Conservation (phyloP, 2,329 filamentous ascomycete genomes). For the Proliferodiscus dingleyae region DNA sequence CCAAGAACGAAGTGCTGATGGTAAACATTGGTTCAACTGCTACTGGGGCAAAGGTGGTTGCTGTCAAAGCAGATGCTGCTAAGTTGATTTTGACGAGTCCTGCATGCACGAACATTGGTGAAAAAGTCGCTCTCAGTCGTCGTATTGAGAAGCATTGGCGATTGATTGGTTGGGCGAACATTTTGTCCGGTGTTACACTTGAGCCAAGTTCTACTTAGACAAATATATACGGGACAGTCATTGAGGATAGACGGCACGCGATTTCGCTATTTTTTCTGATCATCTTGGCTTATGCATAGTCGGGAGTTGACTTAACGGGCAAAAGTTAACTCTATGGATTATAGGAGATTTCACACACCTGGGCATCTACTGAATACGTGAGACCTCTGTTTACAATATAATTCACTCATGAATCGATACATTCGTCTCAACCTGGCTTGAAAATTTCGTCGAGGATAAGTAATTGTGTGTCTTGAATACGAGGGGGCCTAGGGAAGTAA, state of each 20-base stretch:
- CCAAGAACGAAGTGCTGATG: slow-evolving; percentile 99
- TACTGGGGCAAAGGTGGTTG: slow-evolving; percentile 93
- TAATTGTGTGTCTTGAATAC: too few relatives aligned
- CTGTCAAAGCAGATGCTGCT: slow-evolving; percentile 95
- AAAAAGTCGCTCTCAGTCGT: slow-evolving; percentile 94
- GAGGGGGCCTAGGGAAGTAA: too few relatives aligned
- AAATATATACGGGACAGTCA: not conserved
- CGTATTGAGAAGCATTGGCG: slow-evolving; percentile 99
- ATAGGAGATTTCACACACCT: not conserved
- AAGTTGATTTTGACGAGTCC: slow-evolving; percentile 90
- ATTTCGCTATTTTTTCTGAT: not conserved
- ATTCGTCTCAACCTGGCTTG: too few relatives aligned
- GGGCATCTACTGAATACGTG: too few relatives aligned
- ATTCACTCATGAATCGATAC: too few relatives aligned
- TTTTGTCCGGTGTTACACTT: slow-evolving; percentile 31
- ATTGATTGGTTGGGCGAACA: slow-evolving; percentile 82
- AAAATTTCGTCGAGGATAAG: too few relatives aligned
- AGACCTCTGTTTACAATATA: too few relatives aligned
- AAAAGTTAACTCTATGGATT: not conserved
- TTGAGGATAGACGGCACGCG: not conserved
- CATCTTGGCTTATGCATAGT: not conserved
- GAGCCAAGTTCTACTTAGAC: slow-evolving; percentile 29
- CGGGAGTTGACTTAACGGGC: not conserved
- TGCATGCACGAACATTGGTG: slow-evolving; percentile 93
- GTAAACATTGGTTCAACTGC: slow-evolving; percentile 98